A percentile compares a stretch with the other conserved stretches of the same genome.
Evolutionary conservation across 2,329 filamentous ascomycete genomes (phyloP).

Genomic region (Stachybotrys elegans): DNA sequence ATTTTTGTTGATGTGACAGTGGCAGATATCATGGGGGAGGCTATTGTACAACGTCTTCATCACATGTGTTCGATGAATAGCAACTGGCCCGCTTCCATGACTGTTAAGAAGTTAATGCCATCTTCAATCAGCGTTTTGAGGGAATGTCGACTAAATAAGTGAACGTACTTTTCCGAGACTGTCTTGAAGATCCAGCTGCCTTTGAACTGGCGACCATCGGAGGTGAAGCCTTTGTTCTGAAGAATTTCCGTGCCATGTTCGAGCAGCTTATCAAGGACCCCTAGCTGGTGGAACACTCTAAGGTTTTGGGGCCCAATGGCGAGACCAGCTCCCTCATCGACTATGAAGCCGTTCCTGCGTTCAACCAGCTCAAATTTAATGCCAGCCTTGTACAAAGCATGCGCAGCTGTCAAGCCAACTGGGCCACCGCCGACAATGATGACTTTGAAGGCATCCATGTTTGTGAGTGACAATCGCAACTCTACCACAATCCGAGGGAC

Average conservation of each 20-base stretch:
- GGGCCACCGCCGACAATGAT: not conserved
- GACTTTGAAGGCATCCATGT: no score
- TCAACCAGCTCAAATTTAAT: not conserved
- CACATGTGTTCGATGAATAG: not conserved
- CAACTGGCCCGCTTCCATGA: not conserved
- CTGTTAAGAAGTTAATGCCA: not conserved
- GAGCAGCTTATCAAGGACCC: not conserved
- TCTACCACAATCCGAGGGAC: no score
- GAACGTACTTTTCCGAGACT: not conserved
- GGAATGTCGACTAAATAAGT: no score
- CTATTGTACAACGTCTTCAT: not conserved
- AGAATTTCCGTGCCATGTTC: not conserved
- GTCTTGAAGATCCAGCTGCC: not conserved
- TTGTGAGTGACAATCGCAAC: no score
- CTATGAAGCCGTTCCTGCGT: not conserved
- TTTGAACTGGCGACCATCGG: not conserved
- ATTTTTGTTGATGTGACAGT: no score
- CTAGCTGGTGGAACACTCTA: not conserved
- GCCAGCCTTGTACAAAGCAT: not conserved
- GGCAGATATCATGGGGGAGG: not conserved
- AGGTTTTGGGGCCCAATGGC: not conserved
- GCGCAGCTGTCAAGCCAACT: not conserved
- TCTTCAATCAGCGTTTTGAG: no score
- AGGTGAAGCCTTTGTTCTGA: not conserved
- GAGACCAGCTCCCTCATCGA: not conserved